These are phyloP conservation scores for Macrophomina phaseolina DNA, from an alignment of 2,329 filamentous ascomycete species.

Conservation along the genomic window DNA sequence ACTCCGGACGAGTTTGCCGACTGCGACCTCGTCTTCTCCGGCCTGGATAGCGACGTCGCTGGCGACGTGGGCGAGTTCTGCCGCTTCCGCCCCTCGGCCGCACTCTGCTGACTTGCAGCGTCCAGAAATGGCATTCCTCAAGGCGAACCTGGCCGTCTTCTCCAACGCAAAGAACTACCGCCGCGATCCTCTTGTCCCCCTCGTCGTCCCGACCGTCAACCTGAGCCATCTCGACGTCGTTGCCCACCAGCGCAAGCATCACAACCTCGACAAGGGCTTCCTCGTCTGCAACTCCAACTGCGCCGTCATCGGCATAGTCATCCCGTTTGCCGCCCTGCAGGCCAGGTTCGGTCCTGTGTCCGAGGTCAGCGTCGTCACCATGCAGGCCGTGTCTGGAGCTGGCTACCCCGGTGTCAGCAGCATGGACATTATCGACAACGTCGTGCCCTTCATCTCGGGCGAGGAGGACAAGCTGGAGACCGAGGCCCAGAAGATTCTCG, in stretches of 20 bases:
- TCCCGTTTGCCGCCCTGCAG: conserved; percentile 90
- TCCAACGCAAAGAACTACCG: conserved; percentile 99
- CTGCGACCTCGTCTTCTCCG: conserved; percentile 92
- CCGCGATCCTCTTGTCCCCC: conserved; percentile 84
- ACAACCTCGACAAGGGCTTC: conserved; percentile 81
- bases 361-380: conserved; percentile 84
- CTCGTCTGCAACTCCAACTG: conserved; percentile 98
- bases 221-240: conserved; percentile 85
- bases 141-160: conserved; percentile 87
- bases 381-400: conserved; percentile 93
- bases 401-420: conserved; percentile 88
- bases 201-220: conserved; percentile 96
- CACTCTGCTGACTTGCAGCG: neutral
- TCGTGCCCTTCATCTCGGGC: conserved; percentile 89
- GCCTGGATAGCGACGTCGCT: conserved; percentile 89
- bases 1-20: conserved; percentile 80
- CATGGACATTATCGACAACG: conserved; percentile 97
- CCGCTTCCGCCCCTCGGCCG: neutral
- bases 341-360: conserved; percentile 80
- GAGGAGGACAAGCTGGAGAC: conserved; percentile 97
- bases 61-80: conserved; percentile 77
- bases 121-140: conserved; percentile 86
- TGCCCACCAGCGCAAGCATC: conserved; percentile 79
- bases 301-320: conserved; percentile 93
- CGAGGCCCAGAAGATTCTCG: conserved; percentile 94